Evolutionary conservation across 306 rosid genomes (phyloP), one percentile per base, ranked within the genome.

Genomic region (Prunus salicina): DNA sequence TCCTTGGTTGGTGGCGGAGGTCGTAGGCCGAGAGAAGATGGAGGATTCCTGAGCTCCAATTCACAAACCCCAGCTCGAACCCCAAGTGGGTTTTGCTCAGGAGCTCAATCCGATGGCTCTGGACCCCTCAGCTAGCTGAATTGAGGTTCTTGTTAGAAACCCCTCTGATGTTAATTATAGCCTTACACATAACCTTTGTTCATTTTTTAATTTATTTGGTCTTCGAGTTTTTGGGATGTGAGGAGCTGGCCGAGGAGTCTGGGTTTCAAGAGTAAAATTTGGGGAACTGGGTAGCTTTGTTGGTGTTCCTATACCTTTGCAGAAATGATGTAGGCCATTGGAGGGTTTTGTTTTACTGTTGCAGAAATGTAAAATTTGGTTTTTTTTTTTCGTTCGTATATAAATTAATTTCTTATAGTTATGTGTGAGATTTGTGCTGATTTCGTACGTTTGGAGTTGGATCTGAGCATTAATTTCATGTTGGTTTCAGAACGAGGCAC

Each of bases 51-150:
- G 38, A 70, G 79, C 76, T 69, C 84, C 52, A 3, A 55, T 27
- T 32, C 89, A 3, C 34, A 75, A 2, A 30, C 83, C 18, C 81
- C 85, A 4, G 62, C 71, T 9, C 75, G 47, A 69, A 50, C 47
- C 9, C 63, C 73, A 3, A 72, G 82, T 46, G 84, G 71, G 12
- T 72, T 60, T 27, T 27, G 5, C 28, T 58, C 77, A 27, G 77
- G 62, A 18, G 60, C 47, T 61, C 30, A 45, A 1, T 73, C 83
- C 0, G 68, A 73, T 64, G 0, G 70, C 50, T 46, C 68, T 53
- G 27, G 82, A 64, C 53, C 58, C 3, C 24, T 61, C 28, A 12
- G n/a, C 65, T 65, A 15, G 9, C 45, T 27, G 69, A 45, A 30
- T 2, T 19, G 69, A n/a, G 67, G 24, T 20, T 56, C 66, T 53